These are phyloP conservation scores for Tetrahymena malaccensis DNA, from an alignment of 73 alveolate genomes.

Conservation along the genomic window DNA sequence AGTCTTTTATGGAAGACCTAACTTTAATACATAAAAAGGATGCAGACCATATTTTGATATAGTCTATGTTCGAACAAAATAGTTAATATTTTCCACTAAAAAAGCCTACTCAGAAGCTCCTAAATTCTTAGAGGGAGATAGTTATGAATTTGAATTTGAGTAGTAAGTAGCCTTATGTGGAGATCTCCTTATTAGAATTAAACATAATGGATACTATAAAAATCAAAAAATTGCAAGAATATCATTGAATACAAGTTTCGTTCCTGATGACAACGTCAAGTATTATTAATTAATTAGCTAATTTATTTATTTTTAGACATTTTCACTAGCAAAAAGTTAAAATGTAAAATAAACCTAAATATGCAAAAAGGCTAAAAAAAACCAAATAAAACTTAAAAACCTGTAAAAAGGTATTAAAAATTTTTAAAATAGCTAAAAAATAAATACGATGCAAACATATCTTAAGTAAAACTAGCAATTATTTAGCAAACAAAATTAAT, in stretches of 20 bases:
- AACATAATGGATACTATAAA: constrained; percentile 14
- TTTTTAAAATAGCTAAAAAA: too few relatives aligned
- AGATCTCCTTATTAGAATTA: constrained; percentile 2
- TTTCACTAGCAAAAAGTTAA: background rate
- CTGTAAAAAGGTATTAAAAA: too few relatives aligned
- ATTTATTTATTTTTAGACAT: background rate
- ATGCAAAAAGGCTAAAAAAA: too few relatives aligned
- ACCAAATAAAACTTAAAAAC: too few relatives aligned
- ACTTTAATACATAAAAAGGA: constrained; percentile 40
- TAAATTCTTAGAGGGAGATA: background rate
- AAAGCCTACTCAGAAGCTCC: constrained; percentile 9
- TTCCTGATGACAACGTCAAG: constrained; percentile 7
- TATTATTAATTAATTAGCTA: background rate
- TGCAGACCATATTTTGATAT: constrained; percentile 52
- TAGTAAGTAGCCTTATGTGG: background rate
- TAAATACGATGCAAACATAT: too few relatives aligned
- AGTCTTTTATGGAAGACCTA: constrained; percentile 25
- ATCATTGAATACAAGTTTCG: constrained; percentile 50
- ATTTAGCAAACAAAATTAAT: too few relatives aligned
- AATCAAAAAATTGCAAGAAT: constrained; percentile 50
- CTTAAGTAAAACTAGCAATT: too few relatives aligned
- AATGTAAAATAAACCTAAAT: background rate
- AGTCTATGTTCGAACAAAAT: constrained; percentile 42
- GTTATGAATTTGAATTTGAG: background rate
- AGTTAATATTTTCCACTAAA: constrained; percentile 24